Percentiles rank a stretch among this genome's conserved stretches.
phyloP scores from a whole-genome alignment of 2,329 filamentous ascomycete genomes.

The Stachybotrys chartarum region DNA sequence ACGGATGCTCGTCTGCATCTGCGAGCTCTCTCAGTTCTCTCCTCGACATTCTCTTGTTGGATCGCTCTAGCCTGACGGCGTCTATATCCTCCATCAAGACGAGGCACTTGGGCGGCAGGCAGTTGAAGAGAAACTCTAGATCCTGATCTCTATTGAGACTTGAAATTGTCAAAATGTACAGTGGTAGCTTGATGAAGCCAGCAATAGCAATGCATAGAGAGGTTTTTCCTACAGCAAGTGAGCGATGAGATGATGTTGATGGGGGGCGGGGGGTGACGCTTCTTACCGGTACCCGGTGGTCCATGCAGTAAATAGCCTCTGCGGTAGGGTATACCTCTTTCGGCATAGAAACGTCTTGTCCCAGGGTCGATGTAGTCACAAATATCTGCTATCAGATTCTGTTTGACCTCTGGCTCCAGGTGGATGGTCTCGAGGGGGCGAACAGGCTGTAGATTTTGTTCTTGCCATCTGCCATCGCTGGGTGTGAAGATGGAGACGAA shows the following conservation, averaged over 20 bases:
- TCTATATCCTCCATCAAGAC: constrained; percentile 6
- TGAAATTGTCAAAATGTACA: not conserved
- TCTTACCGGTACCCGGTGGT: constrained; percentile 12
- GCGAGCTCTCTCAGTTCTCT: constrained; percentile 1
- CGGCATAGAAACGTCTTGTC: constrained; percentile 7
- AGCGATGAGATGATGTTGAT: not conserved
- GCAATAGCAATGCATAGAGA: constrained; percentile 1
- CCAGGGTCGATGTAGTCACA: constrained; percentile 9
- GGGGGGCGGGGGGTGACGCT: not conserved
- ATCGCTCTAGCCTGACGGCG: not conserved
- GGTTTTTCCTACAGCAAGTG: not conserved
- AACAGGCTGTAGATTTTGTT: not conserved
- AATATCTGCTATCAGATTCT: constrained; percentile 9
- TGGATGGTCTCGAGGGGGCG: constrained; percentile 10
- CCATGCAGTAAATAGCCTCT: constrained; percentile 12
- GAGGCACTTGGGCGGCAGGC: not conserved
- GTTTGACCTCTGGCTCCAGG: constrained; percentile 7
- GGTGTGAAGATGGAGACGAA: not conserved
- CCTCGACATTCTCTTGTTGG: not conserved
- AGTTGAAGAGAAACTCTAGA: not conserved
- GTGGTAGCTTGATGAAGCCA: not conserved
- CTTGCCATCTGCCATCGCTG: not conserved
- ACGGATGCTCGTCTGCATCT: constrained; percentile 4
- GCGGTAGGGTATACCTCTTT: constrained; percentile 11
- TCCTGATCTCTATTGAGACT: not conserved